These are phyloP conservation scores for Perilla frutescens DNA, from an alignment of 257 asterid species.

Conservation along the genomic window DNA sequence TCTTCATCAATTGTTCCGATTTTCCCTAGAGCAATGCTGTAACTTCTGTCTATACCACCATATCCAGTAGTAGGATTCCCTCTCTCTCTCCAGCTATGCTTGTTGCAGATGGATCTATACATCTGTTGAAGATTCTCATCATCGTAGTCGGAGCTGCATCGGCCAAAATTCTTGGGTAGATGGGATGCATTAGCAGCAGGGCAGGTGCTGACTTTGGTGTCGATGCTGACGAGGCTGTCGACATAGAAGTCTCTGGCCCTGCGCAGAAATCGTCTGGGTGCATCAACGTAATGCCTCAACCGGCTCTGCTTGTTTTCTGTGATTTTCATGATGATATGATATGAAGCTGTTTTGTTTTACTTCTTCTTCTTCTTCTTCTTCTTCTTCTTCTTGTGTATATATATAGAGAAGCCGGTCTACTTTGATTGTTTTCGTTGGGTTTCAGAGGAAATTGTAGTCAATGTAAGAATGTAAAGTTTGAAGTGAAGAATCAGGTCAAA, in stretches of 20 bases:
- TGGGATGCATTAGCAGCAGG: slow-evolving; percentile 23
- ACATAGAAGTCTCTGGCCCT: slow-evolving; percentile 53
- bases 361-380: background rate
- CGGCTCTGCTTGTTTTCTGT: slow-evolving; percentile 35
- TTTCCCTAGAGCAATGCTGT: slow-evolving; percentile 57
- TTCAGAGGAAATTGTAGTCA: slow-evolving; percentile 28
- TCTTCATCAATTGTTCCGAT: slow-evolving; percentile 64
- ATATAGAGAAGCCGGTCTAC: slow-evolving; percentile 11
- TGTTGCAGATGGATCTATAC: slow-evolving; percentile 34
- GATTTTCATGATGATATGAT: slow-evolving; percentile 25
- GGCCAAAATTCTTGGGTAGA: slow-evolving; percentile 21
- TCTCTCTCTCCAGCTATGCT: background rate
- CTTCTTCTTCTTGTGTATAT: background rate
- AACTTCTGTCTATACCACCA: slow-evolving; percentile 48
- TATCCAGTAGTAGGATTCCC: slow-evolving; percentile 4
- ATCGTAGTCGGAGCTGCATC: background rate
- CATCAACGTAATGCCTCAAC: slow-evolving; percentile 37
- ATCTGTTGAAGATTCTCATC: slow-evolving; percentile 30
- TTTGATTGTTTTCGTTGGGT: slow-evolving; percentile 1
- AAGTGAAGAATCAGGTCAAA: background rate
- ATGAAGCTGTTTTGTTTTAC: background rate
- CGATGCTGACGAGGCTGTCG: slow-evolving; percentile 46
- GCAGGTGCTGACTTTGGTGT: slow-evolving; percentile 35
- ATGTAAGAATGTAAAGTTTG: slow-evolving; percentile 21
- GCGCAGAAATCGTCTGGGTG: slow-evolving; percentile 45